Evolutionary conservation across 306 rosid species (phyloP).

Genomic region (Dalbergia cultrata): DNA sequence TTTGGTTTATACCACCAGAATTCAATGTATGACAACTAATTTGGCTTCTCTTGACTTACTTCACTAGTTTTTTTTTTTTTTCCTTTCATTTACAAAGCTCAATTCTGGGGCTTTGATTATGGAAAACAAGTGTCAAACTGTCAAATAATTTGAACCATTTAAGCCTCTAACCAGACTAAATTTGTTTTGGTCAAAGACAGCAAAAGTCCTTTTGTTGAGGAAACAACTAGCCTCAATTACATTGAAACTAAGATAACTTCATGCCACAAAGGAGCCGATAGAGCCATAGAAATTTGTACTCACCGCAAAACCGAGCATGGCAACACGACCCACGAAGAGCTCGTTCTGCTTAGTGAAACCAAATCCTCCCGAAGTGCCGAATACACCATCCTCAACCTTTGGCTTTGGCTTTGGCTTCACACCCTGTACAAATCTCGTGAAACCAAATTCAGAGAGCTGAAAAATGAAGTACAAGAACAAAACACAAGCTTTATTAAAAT

Average conservation of each 20-base stretch:
- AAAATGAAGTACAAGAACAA: neutral
- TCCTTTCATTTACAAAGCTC: no score
- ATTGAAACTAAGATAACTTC: neutral
- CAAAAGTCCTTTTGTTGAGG: neutral
- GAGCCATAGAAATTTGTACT: slow-evolving; percentile 43
- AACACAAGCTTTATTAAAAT: neutral
- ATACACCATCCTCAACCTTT: slow-evolving; percentile 91
- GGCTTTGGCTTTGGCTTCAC: slow-evolving; percentile 58
- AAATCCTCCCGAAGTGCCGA: slow-evolving; percentile 98
- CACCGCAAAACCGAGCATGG: slow-evolving; percentile 97
- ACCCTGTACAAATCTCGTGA: slow-evolving; percentile 56
- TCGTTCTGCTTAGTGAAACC: slow-evolving; percentile 98
- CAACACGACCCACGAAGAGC: slow-evolving; percentile 97
- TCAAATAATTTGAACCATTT: no score
- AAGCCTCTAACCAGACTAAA: no score
- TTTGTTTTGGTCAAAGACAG: neutral
- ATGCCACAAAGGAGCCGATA: neutral
- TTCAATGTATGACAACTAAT: no score
- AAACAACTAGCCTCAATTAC: neutral
- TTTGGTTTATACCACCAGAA: no score
- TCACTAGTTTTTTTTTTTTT: no score
- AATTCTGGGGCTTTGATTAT: no score
- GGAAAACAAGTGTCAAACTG: no score
- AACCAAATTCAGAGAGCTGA: slow-evolving; percentile 22
- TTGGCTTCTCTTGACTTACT: no score